Conservation (phyloP, 306 rosid genomes). For the Bauhinia variegata region DNA sequence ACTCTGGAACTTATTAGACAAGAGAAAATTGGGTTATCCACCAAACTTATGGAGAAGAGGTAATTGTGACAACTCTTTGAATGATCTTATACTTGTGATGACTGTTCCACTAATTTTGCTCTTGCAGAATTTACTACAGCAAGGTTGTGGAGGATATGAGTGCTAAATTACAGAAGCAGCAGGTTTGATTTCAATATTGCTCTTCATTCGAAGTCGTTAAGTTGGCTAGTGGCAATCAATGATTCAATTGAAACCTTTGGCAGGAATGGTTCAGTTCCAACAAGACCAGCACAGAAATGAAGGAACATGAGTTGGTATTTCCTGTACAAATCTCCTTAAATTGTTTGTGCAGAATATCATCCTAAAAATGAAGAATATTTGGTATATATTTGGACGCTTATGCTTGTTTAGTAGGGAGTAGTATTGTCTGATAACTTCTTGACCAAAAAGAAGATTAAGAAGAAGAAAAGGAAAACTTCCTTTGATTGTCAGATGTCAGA, state of each 20-base stretch:
- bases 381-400: constrained; percentile 5
- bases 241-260: constrained; percentile 38
- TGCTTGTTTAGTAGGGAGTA: constrained; percentile 10
- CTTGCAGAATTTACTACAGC: constrained; percentile 61
- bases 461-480: constrained; percentile 12
- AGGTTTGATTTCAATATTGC: constrained; percentile 51
- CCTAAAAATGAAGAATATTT: constrained; percentile 11
- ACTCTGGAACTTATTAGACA: constrained; percentile 75
- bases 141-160: constrained; percentile 54
- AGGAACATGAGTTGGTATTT: constrained; percentile 54
- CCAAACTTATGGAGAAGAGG: constrained; percentile 73
- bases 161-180: constrained; percentile 61
- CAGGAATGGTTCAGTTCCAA: constrained; percentile 64
- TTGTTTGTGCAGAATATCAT: constrained; percentile 4
- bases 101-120: constrained; percentile 36
- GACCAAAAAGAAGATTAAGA: constrained; percentile 14
- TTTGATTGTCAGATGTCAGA: constrained; percentile 8
- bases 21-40: constrained; percentile 63
- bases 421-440: constrained; percentile 19
- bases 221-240: constrained; percentile 19
- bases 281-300: constrained; percentile 41
- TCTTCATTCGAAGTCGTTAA: constrained; percentile 25
- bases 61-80: constrained; percentile 40
- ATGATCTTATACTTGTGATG: constrained; percentile 14
- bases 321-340: constrained; percentile 2